A percentile compares a stretch with the other conserved stretches of the same genome.
phyloP scores from a whole-genome alignment of 2,329 filamentous ascomycete genomes.

The Emmonsiellopsis sp. region DNA sequence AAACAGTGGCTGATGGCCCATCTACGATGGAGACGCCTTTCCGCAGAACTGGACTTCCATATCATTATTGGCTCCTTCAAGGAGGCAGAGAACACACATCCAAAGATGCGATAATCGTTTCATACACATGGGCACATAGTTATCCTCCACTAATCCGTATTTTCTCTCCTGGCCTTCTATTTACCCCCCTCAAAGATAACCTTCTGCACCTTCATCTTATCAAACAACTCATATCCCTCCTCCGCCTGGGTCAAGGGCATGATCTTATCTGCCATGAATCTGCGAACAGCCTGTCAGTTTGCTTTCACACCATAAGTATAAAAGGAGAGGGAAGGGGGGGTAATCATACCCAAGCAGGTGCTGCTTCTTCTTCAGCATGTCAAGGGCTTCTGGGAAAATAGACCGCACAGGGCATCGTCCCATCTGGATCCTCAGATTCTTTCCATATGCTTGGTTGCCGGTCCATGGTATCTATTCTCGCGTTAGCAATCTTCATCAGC shows the following conservation, averaged over 20 bases:
- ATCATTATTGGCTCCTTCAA: no score
- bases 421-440: constrained; percentile 66
- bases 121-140: no score
- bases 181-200: constrained; percentile 52
- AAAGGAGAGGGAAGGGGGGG: constrained; percentile 5
- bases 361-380: constrained; percentile 57
- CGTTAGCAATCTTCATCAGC: constrained; percentile 13
- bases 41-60: no score
- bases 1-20: no score
- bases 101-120: no score
- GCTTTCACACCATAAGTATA: not conserved
- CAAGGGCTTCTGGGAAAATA: constrained; percentile 57
- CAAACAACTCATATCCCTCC: constrained; percentile 61
- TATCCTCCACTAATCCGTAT: no score
- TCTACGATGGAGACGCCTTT: no score
- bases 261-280: constrained; percentile 68
- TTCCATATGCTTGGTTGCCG: constrained; percentile 54
- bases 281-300: constrained; percentile 25
- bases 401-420: constrained; percentile 66
- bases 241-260: constrained; percentile 60
- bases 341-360: constrained; percentile 53
- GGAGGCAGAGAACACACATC: no score
- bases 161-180: constrained; percentile 11
- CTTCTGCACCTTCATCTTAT: constrained; percentile 65
- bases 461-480: constrained; percentile 53